Evolutionary conservation across 2,329 filamentous ascomycete genomes (phyloP).

Genomic region (Monilinia aucupariae): DNA sequence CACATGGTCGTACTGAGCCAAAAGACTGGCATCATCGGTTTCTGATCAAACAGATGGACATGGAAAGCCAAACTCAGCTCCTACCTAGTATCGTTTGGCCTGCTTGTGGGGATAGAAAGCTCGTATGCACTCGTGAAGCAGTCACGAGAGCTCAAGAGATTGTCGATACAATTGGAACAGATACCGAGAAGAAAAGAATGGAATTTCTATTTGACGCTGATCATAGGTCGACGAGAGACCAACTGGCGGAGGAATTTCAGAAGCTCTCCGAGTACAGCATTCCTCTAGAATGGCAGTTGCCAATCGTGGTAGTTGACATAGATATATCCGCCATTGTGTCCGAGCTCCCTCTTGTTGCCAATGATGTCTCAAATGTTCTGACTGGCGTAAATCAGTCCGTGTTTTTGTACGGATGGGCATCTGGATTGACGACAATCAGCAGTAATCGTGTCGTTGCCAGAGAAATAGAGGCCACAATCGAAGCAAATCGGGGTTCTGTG

Average conservation of each 20-base stretch:
- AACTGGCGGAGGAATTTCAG: slow-evolving; percentile 37
- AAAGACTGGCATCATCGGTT: slow-evolving; percentile 34
- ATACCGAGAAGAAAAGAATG: slow-evolving; percentile 51
- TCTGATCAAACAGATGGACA: slow-evolving; percentile 49
- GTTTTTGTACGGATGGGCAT: slow-evolving; percentile 62
- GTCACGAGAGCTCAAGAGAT: slow-evolving; percentile 59
- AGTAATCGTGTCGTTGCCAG: slow-evolving; percentile 60
- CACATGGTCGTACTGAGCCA: slow-evolving; percentile 33
- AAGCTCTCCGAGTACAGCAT: slow-evolving; percentile 49
- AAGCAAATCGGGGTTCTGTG: slow-evolving; percentile 43
- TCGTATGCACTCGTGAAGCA: slow-evolving; percentile 59
- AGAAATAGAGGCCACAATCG: slow-evolving; percentile 54
- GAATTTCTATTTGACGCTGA: slow-evolving; percentile 46
- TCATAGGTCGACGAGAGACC: slow-evolving; percentile 22
- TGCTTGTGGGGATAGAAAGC: slow-evolving; percentile 45
- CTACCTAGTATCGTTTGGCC: slow-evolving; percentile 58
- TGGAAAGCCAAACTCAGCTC: slow-evolving; percentile 55
- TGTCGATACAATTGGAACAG: slow-evolving; percentile 54
- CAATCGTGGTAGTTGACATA: slow-evolving; percentile 49
- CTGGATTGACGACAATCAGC: slow-evolving; percentile 55
- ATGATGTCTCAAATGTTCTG: slow-evolving; percentile 43
- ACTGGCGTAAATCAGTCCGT: slow-evolving; percentile 60
- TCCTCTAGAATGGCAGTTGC: slow-evolving; percentile 50
- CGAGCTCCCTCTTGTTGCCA: slow-evolving; percentile 42
- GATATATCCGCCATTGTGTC: slow-evolving; percentile 37